Evolutionary conservation across 495 filamentous ascomycete species (phyloP), one percentile per base, ranked within the genome.

Genomic region (Oleoguttula mirabilis): DNA sequence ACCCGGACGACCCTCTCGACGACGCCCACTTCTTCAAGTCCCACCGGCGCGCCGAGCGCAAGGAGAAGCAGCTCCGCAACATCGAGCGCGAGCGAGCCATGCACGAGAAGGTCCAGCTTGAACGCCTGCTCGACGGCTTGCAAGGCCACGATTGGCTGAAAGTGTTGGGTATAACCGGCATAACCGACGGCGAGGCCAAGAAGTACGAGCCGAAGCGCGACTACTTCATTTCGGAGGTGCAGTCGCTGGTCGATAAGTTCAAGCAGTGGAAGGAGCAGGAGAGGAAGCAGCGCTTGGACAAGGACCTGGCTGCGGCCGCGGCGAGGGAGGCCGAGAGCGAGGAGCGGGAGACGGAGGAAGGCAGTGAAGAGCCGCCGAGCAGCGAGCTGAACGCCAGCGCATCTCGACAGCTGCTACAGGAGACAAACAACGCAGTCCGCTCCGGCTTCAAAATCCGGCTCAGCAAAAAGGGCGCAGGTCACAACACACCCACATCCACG

Each of bases 141-240:
- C 78, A 82, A 55, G 77, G 88, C n/a, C 80, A 76, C 27, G 90
- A 95, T 56, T 99, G 90, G 90, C 66, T 95, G 42, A 80, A 83
- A 41, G 70, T 84, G 2, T 88, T 99, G 79, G 90, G 90, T n/a
- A 78, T 96, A 32, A 83, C 74, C 36, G 82, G 82, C 10, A 74
- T 87, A 17, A 85, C 86, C 7, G 88, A 92, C 49, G 71, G 70
- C 35, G 80, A 82, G 42, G 84, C 79, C 63, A 90, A 82, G 53
- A 75, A 76, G 32, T 94, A 82, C 59, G 87, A 94, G 56, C 79
- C 81, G 25, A 88, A 92, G 43, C 74, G 88, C 21, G 70, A 78
- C 36, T 76, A 84, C 52, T 88, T 95, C 55, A 79, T 94, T 41
- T 67, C 68, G 36, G 84, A 88, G 36, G 82, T 94, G 24, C 68